phyloP scores from a whole-genome alignment of 148 eudicot species.

The Limonium bicolor region DNA sequence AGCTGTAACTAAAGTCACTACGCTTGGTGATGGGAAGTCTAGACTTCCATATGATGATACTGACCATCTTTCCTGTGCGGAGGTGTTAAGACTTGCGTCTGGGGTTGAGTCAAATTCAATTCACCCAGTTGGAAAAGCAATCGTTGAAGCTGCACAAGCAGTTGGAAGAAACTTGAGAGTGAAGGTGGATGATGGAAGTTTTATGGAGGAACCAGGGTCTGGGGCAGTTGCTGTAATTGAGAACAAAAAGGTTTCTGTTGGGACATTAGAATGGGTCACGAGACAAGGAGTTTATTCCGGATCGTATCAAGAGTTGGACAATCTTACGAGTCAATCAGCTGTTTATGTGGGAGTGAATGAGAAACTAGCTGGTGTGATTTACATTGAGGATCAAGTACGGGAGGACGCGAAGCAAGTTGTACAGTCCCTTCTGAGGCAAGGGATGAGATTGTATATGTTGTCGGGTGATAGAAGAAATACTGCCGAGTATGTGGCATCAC shows the following conservation, averaged over 20 bases:
- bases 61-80: conserved; percentile 37
- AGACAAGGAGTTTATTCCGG: conserved; percentile 53
- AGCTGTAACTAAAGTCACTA: conserved; percentile 62
- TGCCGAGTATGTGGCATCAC: conserved; percentile 83
- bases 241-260: conserved; percentile 60
- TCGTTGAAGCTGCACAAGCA: conserved; percentile 67
- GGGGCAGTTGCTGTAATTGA: conserved; percentile 77
- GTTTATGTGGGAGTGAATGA: conserved; percentile 89
- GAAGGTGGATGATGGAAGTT: conserved; percentile 68
- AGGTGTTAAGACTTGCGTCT: conserved; percentile 69
- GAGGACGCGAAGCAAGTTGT: conserved; percentile 85
- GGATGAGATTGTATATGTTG: conserved; percentile 67
- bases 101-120: conserved; percentile 85
- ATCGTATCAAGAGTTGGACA: conserved; percentile 55
- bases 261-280: conserved; percentile 85
- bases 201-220: conserved; percentile 92
- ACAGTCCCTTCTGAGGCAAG: conserved; percentile 46
- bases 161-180: conserved; percentile 29
- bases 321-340: conserved; percentile 59
- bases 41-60: conserved; percentile 7
- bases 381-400: conserved; percentile 90
- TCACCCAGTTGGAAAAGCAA: conserved; percentile 98
- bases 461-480: conserved; percentile 85
- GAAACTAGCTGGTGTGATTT: conserved; percentile 61
- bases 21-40: conserved; percentile 20